Evolutionary conservation across 345 rosid genomes (phyloP), one percentile per base, ranked within the genome.

Genomic region (Isatis tinctoria): DNA sequence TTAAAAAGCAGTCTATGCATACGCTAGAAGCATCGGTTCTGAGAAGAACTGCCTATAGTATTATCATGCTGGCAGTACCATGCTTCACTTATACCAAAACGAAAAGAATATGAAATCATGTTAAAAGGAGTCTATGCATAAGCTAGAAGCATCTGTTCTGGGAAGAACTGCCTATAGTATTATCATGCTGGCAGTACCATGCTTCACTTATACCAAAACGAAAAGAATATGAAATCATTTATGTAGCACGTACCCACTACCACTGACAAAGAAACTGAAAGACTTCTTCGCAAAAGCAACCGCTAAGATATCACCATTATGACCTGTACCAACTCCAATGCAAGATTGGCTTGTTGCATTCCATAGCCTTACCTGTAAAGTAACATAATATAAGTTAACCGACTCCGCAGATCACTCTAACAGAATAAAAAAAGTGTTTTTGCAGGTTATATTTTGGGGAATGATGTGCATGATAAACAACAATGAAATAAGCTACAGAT

Each of bases 221-320:
- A 35, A 51, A 61, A 20, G 22, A 9, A 11, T 26, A 45, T 41
- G 36, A 33, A 64, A 62, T 37, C 36, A 62, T 54, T 35, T 17
- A 70, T 26, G 35, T 66, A 74, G 53, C 20, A 71, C 90, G 80
- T 69, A 92, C 99, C 99, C 90, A 67, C 97, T 92, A 57, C 93
- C 99, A 76, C 93, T 90, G 73, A 95, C 91, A 78, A 95, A 84
- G 79, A 95, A 95, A 74, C 79, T 84, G 16, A 40, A 75, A 61
- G 45, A 58, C 80, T 82, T 95, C 80, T 86, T 95, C 5, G 99
- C 84, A 79, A 95, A 92, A 72, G 96, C 90, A 73, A 95, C 85
- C 54, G 99, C 97, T 74, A 88, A 93, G 64, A 95, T 89, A 41
- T 95, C 97, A 33, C 89, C 96, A 87, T 81, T 86, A 83, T 95